These are phyloP conservation scores for Colletotrichum filicis DNA, from an alignment of 2,329 filamentous ascomycete species.

Conservation along the genomic window DNA sequence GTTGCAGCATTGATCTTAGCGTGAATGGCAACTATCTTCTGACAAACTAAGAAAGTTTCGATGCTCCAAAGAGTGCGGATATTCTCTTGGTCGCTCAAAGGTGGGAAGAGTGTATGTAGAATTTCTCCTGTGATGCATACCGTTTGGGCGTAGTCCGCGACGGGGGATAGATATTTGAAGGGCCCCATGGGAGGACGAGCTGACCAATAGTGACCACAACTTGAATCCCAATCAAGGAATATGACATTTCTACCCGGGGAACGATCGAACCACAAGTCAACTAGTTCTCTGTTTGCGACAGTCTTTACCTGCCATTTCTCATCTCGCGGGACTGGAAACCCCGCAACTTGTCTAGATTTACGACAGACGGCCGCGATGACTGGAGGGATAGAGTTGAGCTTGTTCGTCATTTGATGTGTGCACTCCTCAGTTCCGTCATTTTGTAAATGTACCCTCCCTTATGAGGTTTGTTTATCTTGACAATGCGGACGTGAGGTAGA, in stretches of 20 bases:
- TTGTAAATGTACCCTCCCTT: background rate
- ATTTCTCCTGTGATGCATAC: background rate
- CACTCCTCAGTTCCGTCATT: background rate
- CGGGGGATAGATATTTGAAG: background rate
- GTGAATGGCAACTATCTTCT: background rate
- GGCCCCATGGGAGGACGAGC: background rate
- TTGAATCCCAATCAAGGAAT: background rate
- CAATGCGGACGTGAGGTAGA: background rate
- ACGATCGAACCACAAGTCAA: background rate
- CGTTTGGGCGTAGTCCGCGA: background rate
- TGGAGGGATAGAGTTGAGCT: background rate
- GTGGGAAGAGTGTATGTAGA: background rate
- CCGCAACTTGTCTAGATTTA: background rate
- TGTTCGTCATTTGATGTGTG: background rate
- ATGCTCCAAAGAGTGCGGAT: background rate
- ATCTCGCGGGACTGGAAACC: background rate
- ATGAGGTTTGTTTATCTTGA: background rate
- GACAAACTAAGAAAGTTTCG: background rate
- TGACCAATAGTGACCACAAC: background rate
- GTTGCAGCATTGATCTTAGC: background rate
- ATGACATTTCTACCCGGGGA: background rate
- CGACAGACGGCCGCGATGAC: background rate
- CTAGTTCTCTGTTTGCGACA: background rate
- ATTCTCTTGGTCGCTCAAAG: background rate
- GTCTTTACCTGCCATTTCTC: background rate